phyloP scores from a whole-genome alignment of 2,329 filamentous ascomycete genomes.

The Triangularia setosa region DNA sequence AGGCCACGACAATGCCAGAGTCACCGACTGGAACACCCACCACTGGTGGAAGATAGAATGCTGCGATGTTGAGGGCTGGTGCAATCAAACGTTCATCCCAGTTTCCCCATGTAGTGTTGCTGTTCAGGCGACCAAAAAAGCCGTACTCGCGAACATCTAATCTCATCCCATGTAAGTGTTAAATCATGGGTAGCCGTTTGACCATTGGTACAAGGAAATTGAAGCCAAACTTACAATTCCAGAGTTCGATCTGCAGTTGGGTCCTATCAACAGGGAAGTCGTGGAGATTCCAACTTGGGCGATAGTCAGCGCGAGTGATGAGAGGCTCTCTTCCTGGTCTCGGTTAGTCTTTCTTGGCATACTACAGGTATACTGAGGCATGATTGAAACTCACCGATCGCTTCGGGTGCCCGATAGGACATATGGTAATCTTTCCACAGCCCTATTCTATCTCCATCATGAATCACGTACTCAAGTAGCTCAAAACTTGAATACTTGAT shows the following conservation, averaged over 20 bases:
- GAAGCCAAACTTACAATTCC: background rate
- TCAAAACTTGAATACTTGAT: background rate
- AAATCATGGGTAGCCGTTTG: background rate
- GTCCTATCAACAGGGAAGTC: background rate
- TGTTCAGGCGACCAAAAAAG: background rate
- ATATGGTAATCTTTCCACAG: background rate
- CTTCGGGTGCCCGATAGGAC: background rate
- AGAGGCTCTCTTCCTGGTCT: background rate
- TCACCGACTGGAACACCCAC: background rate
- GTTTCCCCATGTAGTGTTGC: background rate
- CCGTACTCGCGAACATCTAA: background rate
- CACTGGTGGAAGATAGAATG: background rate
- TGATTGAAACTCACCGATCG: background rate
- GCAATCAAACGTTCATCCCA: background rate
- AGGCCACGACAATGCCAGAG: background rate
- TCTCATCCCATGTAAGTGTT: background rate
- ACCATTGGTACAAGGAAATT: background rate
- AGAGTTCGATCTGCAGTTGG: background rate
- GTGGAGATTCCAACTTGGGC: background rate
- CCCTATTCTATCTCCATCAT: background rate
- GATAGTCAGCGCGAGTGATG: background rate
- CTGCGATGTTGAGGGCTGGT: background rate
- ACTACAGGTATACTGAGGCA: background rate
- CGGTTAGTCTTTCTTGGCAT: background rate
- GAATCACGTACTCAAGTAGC: background rate